Conservation (phyloP, 2,329 filamentous ascomycete genomes). For the Lecanoromycetidae sp. region DNA sequence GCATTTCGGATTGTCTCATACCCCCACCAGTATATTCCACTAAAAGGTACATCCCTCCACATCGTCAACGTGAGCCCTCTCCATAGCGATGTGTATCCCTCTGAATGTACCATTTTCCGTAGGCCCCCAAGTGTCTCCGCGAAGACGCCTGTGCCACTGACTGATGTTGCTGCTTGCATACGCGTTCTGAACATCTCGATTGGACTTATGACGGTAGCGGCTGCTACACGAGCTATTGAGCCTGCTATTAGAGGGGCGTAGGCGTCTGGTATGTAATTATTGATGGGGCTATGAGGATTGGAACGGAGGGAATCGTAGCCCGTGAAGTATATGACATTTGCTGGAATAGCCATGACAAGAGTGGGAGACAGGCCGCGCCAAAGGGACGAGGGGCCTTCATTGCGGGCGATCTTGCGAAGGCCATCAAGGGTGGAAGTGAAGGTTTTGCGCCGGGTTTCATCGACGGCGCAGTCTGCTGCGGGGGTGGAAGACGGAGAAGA, state of each 20-base stretch:
- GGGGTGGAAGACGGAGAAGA: conserved; percentile 5
- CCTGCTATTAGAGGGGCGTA: conserved; percentile 74
- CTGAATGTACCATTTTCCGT: conserved; percentile 61
- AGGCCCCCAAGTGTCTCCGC: conserved; percentile 65
- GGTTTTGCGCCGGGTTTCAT: conserved; percentile 69
- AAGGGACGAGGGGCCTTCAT: conserved; percentile 74
- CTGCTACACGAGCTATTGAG: conserved; percentile 61
- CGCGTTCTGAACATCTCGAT: conserved; percentile 91
- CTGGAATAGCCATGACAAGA: conserved; percentile 82
- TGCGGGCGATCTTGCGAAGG: conserved; percentile 81
- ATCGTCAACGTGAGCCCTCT: conserved; percentile 78
- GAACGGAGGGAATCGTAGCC: conserved; percentile 91
- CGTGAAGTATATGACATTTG: conserved; percentile 97
- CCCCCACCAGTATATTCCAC: conserved; percentile 94
- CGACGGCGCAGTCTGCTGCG: conserved; percentile 64
- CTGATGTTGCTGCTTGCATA: conserved; percentile 61
- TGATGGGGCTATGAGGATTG: conserved; percentile 60
- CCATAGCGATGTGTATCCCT: conserved; percentile 79
- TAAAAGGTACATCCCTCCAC: conserved; percentile 96
- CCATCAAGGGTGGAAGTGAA: conserved; percentile 90
- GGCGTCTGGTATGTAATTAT: conserved; percentile 48
- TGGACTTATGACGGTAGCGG: conserved; percentile 72
- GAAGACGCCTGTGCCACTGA: conserved; percentile 52
- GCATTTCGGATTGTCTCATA: conserved; percentile 72
- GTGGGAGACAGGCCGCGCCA: conserved; percentile 95